Conservation (phyloP, 1,284 basidiomycete genomes). For the Cryptococcus depauperatus region DNA sequence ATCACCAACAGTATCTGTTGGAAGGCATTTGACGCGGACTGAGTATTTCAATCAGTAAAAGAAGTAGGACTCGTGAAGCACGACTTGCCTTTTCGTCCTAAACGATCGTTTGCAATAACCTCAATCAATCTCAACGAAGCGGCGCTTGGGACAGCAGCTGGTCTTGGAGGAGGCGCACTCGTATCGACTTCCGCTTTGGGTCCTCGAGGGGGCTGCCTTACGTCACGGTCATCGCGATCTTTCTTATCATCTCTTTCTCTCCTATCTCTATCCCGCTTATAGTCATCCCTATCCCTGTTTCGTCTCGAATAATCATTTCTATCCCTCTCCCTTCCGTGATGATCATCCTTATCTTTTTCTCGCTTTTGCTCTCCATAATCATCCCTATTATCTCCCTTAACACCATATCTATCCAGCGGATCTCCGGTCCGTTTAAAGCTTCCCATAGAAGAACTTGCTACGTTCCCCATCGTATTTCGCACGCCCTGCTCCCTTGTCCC, state of each 20-base stretch:
- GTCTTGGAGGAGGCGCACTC: conserved; percentile 2
- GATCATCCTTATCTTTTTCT: conserved; percentile 12
- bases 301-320: conserved; percentile 3
- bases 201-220: conserved; percentile 6
- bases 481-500: conserved; percentile 40
- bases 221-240: conserved; percentile 11
- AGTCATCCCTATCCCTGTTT: conserved; percentile 12
- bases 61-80: conserved; percentile 3
- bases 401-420: conserved; percentile 34
- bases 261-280: conserved; percentile 5
- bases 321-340: conserved; percentile 10
- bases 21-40: conserved; percentile 88
- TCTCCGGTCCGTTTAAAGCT: conserved; percentile 30
- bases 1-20: conserved; percentile 93
- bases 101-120: conserved; percentile 93
- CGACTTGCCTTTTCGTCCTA: conserved; percentile 79
- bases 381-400: conserved; percentile 10
- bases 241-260: conserved; percentile 11
- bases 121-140: conserved; percentile 48
- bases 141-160: background rate
- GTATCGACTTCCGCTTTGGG: conserved; percentile 6
- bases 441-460: conserved; percentile 20
- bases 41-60: conserved; percentile 6
- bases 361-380: no score
- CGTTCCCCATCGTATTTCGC: conserved; percentile 38